Conservation (phyloP, 306 rosid genomes). For the Gastrolobium villosum region DNA sequence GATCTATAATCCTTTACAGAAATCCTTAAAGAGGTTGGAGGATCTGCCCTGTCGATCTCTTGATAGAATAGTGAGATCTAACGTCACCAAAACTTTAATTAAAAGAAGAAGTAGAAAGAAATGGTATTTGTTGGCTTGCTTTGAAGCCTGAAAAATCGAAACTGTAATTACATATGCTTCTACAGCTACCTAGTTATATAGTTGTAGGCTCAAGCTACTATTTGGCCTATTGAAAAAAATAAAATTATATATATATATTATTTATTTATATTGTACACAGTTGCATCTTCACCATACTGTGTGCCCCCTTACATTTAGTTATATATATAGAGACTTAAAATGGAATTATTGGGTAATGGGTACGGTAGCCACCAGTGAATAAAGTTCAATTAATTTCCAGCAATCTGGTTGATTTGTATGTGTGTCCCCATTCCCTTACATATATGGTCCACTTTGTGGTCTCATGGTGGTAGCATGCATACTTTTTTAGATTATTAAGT, state of each 20-base stretch:
- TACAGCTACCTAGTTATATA: slow-evolving; percentile 44
- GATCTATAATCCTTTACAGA: too few relatives aligned
- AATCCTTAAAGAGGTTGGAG: too few relatives aligned
- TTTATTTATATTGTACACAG: neutral
- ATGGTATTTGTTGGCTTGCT: slow-evolving; percentile 19
- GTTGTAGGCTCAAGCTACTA: slow-evolving; percentile 37
- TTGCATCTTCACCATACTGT: slow-evolving; percentile 15
- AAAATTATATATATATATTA: neutral
- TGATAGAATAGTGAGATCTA: too few relatives aligned
- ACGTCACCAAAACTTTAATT: too few relatives aligned
- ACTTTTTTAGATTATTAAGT: slow-evolving; percentile 40
- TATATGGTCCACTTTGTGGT: slow-evolving; percentile 62
- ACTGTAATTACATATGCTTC: slow-evolving; percentile 48
- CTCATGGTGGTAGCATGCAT: slow-evolving; percentile 44
- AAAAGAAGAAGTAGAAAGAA: neutral
- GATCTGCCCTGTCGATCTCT: too few relatives aligned
- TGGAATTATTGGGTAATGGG: slow-evolving; percentile 65
- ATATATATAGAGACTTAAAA: slow-evolving; percentile 35
- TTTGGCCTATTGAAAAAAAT: too few relatives aligned
- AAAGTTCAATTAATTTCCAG: slow-evolving; percentile 52
- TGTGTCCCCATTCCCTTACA: slow-evolving; percentile 55
- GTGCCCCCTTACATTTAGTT: slow-evolving; percentile 42
- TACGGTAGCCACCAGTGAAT: slow-evolving; percentile 39
- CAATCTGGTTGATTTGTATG: slow-evolving; percentile 51
- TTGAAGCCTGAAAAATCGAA: slow-evolving; percentile 35